Base-by-base conservation (phyloP, 2,329 filamentous ascomycete species). In the Stachybotrys chartarum region DNA sequence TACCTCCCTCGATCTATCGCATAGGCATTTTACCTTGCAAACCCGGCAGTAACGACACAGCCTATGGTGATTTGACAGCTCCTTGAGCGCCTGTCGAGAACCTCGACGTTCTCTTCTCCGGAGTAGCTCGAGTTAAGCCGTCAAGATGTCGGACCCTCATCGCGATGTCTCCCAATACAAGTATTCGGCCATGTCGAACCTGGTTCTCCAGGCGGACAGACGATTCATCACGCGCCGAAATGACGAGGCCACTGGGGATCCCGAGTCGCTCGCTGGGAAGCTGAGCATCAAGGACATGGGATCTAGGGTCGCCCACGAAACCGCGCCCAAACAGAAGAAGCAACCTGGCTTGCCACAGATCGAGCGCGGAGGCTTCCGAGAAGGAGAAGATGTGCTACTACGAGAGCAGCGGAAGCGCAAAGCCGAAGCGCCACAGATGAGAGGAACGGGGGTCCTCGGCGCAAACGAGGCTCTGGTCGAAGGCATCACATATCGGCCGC, bases 141-240 rank as follows among this genome's bases (percentile, higher is more conserved):
- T 62, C 72, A 80, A 70, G 56, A 92, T 93, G 90, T 81, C 88
- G 73, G 88, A 86, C 72, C 80, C 84, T 72, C 79, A 86, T 68
- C 84, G 83, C 74, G 85, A 94, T 87, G 89, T 96, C 68, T 92
- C 91, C 74, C 92, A 96, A 76, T 97, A 96, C 83, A 97, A 97
- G 76, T 96, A 97, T 84, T 91, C 91, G 85, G 91, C 90, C 74
- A 97, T 99, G 94, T 99, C 94, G 78, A 99, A 99, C 85, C 88
- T 99, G 91, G 94, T 99, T 71, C 90, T 99, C 84, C 94, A 99
- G 89, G 92, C 91, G 78, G 94, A 99, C 79, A 88, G 92, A 77
- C 88, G 94, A 66, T 97, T 99, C 71, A 88, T 96, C 66, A 91
- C 91, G 61, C 86, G 94, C 71, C 86, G 91, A 66, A 91, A 87